Base-by-base conservation (phyloP, 768 basidiomycete genomes). In the Suillus cothurnatus region DNA sequence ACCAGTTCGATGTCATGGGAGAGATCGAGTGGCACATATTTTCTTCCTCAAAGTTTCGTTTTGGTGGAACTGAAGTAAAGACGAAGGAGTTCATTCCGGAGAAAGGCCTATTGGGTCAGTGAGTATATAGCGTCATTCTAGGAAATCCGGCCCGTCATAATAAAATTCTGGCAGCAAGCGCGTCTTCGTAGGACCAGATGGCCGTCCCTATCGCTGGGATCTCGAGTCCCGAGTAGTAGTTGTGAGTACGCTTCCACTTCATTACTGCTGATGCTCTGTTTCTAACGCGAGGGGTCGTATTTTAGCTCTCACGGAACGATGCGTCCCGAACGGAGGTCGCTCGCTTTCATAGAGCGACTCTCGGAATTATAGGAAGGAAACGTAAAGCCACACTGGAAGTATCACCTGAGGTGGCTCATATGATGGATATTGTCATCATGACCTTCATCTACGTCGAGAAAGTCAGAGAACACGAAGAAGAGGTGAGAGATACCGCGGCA, bases 11-110 rank as follows among this genome's bases (percentile, higher is more conserved):
- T 0, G 62, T 60, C 3, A 68, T 81, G 5, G 81, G 73, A 8
- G 66, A 74, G 61, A 79, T 82, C 1, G 73, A 80, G 15, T 80
- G 79, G 74, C 74, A 69, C 28, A 1, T 68, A 2, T 38, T 80
- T 11, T 69, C 71, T 19, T 73, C 78, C 0, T 73, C 77, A 6
- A 73, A 66, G 32, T 68, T 82, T 36, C 71, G 68, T 4, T 74
- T 76, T 34, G 65, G 71, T 4, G 77, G 72, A 38, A 58, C 65
- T 14, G 73, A 72, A 21, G 65, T 77, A 50, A 60, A 69, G 21
- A 71, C 76, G 2, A 69, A 67, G 23, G 65, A 67, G 0, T 79
- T 75, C 56, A 65, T 76, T 55, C 71, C 74, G 11, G 43, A 65
- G 5, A 70, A 64, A 36, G 74, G 76, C 4, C 12, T 76, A 15